Evolutionary conservation across 768 basidiomycete genomes (phyloP).

Genomic region (Krasilnikovozyma curviuscula): DNA sequence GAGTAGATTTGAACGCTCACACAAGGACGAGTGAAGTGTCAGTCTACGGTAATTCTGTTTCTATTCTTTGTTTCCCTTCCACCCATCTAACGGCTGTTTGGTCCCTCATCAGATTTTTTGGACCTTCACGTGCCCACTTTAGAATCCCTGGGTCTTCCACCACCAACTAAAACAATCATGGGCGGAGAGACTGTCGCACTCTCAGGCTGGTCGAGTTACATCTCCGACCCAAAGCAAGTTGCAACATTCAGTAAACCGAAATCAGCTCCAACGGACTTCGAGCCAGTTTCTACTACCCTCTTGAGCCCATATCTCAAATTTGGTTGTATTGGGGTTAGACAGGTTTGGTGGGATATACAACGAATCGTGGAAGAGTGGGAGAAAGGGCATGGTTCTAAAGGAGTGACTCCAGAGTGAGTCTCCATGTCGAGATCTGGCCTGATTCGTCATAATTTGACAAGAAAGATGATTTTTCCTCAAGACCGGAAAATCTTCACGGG

Average conservation of each 20-base stretch:
- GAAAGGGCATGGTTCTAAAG: too few relatives aligned
- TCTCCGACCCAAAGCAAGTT: conserved; percentile 17
- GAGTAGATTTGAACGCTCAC: conserved; percentile 18
- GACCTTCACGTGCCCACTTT: conserved; percentile 25
- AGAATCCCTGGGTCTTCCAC: conserved; percentile 21
- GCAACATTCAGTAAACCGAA: conserved; percentile 28
- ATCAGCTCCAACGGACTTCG: conserved; percentile 24
- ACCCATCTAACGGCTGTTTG: too few relatives aligned
- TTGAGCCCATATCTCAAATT: conserved; percentile 26
- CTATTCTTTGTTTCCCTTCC: too few relatives aligned
- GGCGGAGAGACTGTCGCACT: conserved; percentile 25
- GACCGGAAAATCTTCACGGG: not conserved
- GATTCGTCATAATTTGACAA: too few relatives aligned
- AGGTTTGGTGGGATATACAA: conserved; percentile 25
- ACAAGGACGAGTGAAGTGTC: conserved; percentile 18
- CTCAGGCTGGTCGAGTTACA: conserved; percentile 18
- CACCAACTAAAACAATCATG: conserved; percentile 19
- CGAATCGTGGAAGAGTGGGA: conserved; percentile 18
- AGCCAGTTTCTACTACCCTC: conserved; percentile 24
- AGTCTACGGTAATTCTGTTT: conserved; percentile 18
- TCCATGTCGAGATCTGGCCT: too few relatives aligned
- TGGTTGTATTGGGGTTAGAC: conserved; percentile 25
- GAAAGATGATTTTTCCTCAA: too few relatives aligned
- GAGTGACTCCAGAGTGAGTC: too few relatives aligned
- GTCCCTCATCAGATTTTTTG: too few relatives aligned